These are phyloP conservation scores for Pseudogymnoascus sp. DNA, from an alignment of 2,329 filamentous ascomycete genomes.

Conservation along the genomic window DNA sequence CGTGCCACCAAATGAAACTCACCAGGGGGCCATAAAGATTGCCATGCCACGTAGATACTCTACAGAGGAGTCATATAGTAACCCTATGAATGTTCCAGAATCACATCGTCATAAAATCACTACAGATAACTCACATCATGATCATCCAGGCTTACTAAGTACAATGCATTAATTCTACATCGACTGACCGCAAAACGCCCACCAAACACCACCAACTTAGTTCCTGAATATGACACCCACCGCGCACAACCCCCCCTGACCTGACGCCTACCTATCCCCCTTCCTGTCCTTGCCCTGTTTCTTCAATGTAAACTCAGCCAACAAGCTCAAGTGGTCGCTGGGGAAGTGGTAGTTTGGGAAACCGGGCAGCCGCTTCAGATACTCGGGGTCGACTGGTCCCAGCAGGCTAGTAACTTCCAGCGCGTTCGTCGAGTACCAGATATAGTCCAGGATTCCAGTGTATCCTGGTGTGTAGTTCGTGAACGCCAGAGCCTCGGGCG, in stretches of 20 bases:
- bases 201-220: conserved; percentile 8
- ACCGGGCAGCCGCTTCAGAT: conserved; percentile 62
- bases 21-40: neutral
- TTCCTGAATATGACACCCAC: conserved; percentile 5
- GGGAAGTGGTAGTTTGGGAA: conserved; percentile 72
- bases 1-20: neutral
- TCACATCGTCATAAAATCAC: neutral
- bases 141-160: neutral
- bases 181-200: conserved; percentile 7
- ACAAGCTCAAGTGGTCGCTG: conserved; percentile 63
- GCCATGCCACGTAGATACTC: neutral
- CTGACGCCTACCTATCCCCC: conserved; percentile 2
- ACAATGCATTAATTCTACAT: conserved; percentile 9
- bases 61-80: neutral
- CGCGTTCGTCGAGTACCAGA: conserved; percentile 86
- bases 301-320: conserved; percentile 64
- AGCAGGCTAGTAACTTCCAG: conserved; percentile 60
- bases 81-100: neutral
- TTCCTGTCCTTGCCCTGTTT: conserved; percentile 1
- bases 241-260: neutral
- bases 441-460: conserved; percentile 86
- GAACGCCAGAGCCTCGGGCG: conserved; percentile 78
- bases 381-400: conserved; percentile 63
- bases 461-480: conserved; percentile 98
- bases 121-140: neutral